Percentiles rank a stretch among this genome's conserved stretches.
Conservation (phyloP, 1,284 basidiomycete genomes). For the Ceratobasidium sp. region DNA sequence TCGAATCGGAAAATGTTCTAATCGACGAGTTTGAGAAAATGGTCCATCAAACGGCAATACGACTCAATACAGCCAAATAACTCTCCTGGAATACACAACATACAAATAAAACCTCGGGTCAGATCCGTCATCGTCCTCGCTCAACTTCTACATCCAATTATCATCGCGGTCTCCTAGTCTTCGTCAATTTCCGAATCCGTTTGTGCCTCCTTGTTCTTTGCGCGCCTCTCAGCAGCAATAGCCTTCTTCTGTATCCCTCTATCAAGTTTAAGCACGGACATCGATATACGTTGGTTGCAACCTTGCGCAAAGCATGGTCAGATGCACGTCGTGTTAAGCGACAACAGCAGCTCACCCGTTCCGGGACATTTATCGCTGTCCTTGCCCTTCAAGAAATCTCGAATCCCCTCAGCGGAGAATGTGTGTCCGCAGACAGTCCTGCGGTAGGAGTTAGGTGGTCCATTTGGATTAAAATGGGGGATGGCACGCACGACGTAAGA, state of each 20-base stretch:
- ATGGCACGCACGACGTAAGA: conserved; percentile 73
- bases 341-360: conserved; percentile 65
- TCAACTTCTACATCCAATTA: too few species aligned
- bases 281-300: conserved; percentile 65
- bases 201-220: conserved; percentile 40
- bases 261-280: conserved; percentile 63
- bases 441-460: conserved; percentile 9
- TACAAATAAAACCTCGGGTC: too few species aligned
- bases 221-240: conserved; percentile 49
- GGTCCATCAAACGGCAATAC: too few species aligned
- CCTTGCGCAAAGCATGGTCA: not conserved
- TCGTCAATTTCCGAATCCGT: conserved; percentile 49
- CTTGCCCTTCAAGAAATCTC: conserved; percentile 63
- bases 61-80: too few species aligned
- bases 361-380: conserved; percentile 68
- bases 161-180: conserved; percentile 2
- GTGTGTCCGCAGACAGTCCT: conserved; percentile 78
- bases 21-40: too few species aligned
- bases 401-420: conserved; percentile 74
- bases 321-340: not conserved
- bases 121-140: too few species aligned
- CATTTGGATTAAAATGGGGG: conserved; percentile 21
- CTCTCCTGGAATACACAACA: too few species aligned
- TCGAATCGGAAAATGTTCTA: too few species aligned
- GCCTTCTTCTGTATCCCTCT: conserved; percentile 51